Evolutionary conservation across 192 early-diverging fungal genomes (phyloP), one percentile per base, ranked within the genome.

Genomic region (Coemansia sp.): DNA sequence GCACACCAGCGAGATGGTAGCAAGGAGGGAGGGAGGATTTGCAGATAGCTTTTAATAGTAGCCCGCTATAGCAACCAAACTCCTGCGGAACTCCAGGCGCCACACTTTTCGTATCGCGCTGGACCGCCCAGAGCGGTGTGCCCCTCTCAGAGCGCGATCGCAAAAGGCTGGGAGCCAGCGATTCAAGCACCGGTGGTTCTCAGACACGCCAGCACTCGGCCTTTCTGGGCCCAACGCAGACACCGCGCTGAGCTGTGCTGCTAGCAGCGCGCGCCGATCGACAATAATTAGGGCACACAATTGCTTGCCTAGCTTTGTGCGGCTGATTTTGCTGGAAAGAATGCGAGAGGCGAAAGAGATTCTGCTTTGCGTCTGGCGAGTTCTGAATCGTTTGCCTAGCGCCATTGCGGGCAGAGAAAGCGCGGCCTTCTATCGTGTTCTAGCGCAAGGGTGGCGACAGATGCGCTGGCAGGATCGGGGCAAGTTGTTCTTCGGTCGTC

Each of bases 381-480:
- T 49, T 6, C 45, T 27, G 27, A 49, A 49, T 24, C 15, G 4
- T 24, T 54, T 25, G 29, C 14, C 46, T 51, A 17, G 51, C 51
- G 32, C 32, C 32, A 35, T 7, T 35, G 32, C 7, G 32, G 32
- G 7, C 2, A 35, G 32, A 2, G 32, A 35, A 35, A 35, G 7
- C 7, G 32, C 2, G 27, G 4, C 27, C 29, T 54, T 54, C 25
- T 27, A 32, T 27, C 14, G 15, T n/a, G 51, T 32, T 32, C 29
- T 17, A 54, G 51, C 14, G 17, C 14, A 31, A 32, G 4, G 7
- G 32, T 35, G 27, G 51, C 51, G 27, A 17, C 51, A 54, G 25
- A 54, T 54, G 51, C 27, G 27, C 51, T 14, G 51, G 51, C 51
- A 54, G 51, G 51, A 54, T 54, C 51, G 51, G 29, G 27, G 29